Base-by-base conservation (phyloP, 495 filamentous ascomycete genomes). In the Pyronema omphalodes region DNA sequence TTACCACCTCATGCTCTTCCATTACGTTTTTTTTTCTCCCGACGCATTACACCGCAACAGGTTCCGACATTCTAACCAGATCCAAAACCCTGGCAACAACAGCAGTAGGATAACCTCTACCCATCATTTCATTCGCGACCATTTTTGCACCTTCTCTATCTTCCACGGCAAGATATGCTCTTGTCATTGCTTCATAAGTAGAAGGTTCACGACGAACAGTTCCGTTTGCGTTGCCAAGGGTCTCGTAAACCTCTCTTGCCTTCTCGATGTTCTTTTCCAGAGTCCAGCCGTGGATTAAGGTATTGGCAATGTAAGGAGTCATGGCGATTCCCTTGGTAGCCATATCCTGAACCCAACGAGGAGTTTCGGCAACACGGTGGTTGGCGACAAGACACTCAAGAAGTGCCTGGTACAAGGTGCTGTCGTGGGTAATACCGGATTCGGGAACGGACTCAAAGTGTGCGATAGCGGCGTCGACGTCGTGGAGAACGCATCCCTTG, bases 121-220 rank as follows among this genome's bases (percentile, higher is more conserved):
- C 79, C 39, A 93, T 73, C 81, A 94, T 95, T 74, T 98, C 91
- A 53, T 82, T 74, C 39, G 94, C 93, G 33, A 93, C 81, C 29
- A 50, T 66, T 65, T 83, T 77, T 39, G 91, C 91, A 34, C 71
- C 71, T 35, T 78, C 74, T 29, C 82, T 78, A 57, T 94, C 82
- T 58, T 93, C 82, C 0, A 82, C 83, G 2, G 83, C 76, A 47
- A 96, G 74, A 71, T 82, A 95, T 0, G 93, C 93, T 18, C 93
- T 77, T 15, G 87, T 94, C 93, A 98, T 98, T 37, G 89, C 88
- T 70, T 98, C 91, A 65, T 98, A 98, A n/a, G 91, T 98, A 70
- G 86, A 94, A 6, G 91, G 91, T 70, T 98, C 91, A 29, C 91
- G 78, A 71, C 82, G 85, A 34, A 78, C 74, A 23, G 73, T 73